Evolutionary conservation across 108 stramenopile species (phyloP).

Genomic region (Cyclostephanos tholiformis): DNA sequence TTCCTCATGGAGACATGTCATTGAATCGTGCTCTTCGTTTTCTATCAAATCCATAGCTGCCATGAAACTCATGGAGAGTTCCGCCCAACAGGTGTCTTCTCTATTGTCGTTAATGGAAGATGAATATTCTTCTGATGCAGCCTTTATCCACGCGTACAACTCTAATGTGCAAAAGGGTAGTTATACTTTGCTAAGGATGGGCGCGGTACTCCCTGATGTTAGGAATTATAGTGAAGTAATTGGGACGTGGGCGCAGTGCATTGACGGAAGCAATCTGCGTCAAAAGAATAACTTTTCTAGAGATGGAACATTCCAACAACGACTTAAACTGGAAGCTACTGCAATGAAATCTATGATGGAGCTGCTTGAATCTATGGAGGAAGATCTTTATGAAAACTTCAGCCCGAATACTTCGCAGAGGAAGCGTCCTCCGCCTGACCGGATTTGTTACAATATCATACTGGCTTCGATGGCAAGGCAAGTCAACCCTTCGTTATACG

Average conservation of each 20-base stretch:
- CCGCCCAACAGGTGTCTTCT: slow-evolving; percentile 25
- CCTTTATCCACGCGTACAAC: slow-evolving; percentile 35
- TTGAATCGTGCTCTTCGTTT: slow-evolving; percentile 19
- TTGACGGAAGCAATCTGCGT: slow-evolving; percentile 19
- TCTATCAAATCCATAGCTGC: slow-evolving; percentile 20
- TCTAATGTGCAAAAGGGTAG: slow-evolving; percentile 18
- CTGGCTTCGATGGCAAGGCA: slow-evolving; percentile 43
- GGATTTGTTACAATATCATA: slow-evolving; percentile 43
- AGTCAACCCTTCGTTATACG: slow-evolving; percentile 41
- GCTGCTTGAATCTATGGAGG: slow-evolving; percentile 50
- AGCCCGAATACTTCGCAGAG: slow-evolving; percentile 1
- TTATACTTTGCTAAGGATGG: slow-evolving; percentile 13
- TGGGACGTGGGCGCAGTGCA: slow-evolving; percentile 29
- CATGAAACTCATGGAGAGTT: slow-evolving; percentile 25
- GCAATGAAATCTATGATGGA: slow-evolving; percentile 44
- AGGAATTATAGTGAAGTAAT: slow-evolving; percentile 45
- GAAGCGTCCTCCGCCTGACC: slow-evolving; percentile 38
- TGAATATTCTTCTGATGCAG: slow-evolving; percentile 17
- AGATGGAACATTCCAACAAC: slow-evolving; percentile 22
- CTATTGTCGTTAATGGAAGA: slow-evolving; percentile 32
- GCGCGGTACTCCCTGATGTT: slow-evolving; percentile 34
- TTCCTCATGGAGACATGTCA: slow-evolving; percentile 38
- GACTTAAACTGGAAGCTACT: slow-evolving; percentile 28
- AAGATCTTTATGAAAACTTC: slow-evolving; percentile 34
- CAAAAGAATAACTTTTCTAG: neutral